Base-by-base conservation (phyloP, 2,329 filamentous ascomycete species). In the Penicillium sp. region DNA sequence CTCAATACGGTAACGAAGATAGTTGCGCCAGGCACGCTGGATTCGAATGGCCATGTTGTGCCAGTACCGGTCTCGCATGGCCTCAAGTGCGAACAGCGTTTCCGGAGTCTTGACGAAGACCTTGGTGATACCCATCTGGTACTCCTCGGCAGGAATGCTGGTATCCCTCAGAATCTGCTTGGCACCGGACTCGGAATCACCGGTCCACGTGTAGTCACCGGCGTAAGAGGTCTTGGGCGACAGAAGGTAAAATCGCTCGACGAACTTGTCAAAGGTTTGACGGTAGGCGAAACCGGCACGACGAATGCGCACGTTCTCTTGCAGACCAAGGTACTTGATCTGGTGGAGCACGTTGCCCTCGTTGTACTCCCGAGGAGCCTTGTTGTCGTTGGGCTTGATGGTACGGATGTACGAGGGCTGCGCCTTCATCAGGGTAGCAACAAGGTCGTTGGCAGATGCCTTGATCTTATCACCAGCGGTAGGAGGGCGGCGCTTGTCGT, bases 361-460 rank as follows among this genome's bases (percentile, higher is more conserved):
- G 69, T 96, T 97, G 77, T 96, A 99, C 74, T 99, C 95, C 11
- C 87, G 88, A 0, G 92, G 90, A 2, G 93, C 96, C 77, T 98
- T 99, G 81, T 97, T 98, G 78, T 99, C 95, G 80, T 99, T 99
- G 1, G 95, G 95, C 79, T 99, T 99, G 81, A 99, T 98, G 0
- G 95, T 99, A 74, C 95, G 91, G 69, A 99, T 99, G 73, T 99
- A 99, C 2, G 93, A 97, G 1, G 95, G 95, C 68, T 95, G 91
- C 58, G 92, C 94, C 78, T 97, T 96, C 93, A 97, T 98, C 69
- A 99, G 78, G 0, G 95, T 98, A 0, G 93, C 88, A 1, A 99
- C 95, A 20, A 99, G 84, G 47, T 96, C 92, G 73, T 99, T 99
- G 8, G 95, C 95, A 20, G 95, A 98, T 5, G 87, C 83, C 75